A percentile compares a stretch with the other conserved stretches of the same genome.
These are phyloP conservation scores for Mycosarcoma maydis DNA, from an alignment of 1,284 basidiomycete species.

Conservation along the genomic window DNA sequence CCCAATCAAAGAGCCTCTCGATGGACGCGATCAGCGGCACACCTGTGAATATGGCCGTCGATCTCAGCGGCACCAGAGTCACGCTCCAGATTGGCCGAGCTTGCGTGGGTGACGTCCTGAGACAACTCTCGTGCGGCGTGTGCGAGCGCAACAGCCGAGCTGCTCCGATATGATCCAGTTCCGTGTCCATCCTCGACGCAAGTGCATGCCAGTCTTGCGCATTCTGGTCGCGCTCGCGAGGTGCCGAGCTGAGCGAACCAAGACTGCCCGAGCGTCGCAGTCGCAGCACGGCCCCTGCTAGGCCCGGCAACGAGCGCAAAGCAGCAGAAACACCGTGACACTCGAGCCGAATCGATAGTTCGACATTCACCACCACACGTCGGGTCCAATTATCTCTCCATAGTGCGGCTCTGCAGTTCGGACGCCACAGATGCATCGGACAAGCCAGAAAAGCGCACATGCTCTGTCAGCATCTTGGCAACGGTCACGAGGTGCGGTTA, in stretches of 20 bases:
- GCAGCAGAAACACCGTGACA: constrained; percentile 14
- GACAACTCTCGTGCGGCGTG: constrained; percentile 31
- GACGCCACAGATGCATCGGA: constrained; percentile 1
- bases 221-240: neutral
- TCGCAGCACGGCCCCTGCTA: constrained; percentile 11
- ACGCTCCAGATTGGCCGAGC: neutral
- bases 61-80: constrained; percentile 7
- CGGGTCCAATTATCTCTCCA: constrained; percentile 28
- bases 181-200: constrained; percentile 31
- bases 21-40: constrained; percentile 9
- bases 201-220: constrained; percentile 22
- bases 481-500: neutral
- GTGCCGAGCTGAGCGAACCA: neutral
- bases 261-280: constrained; percentile 7
- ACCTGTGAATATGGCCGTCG: neutral
- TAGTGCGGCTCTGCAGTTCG: constrained; percentile 24
- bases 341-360: constrained; percentile 15
- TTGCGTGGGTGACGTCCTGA: constrained; percentile 7
- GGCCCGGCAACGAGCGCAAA: constrained; percentile 6
- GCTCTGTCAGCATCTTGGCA: constrained; percentile 19
- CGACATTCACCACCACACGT: constrained; percentile 30
- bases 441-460: constrained; percentile 7
- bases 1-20: constrained; percentile 4
- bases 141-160: constrained; percentile 22
- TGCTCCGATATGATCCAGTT: constrained; percentile 32